Conservation (phyloP, 805 yeast genomes). For the Metschnikowia matae region DNA sequence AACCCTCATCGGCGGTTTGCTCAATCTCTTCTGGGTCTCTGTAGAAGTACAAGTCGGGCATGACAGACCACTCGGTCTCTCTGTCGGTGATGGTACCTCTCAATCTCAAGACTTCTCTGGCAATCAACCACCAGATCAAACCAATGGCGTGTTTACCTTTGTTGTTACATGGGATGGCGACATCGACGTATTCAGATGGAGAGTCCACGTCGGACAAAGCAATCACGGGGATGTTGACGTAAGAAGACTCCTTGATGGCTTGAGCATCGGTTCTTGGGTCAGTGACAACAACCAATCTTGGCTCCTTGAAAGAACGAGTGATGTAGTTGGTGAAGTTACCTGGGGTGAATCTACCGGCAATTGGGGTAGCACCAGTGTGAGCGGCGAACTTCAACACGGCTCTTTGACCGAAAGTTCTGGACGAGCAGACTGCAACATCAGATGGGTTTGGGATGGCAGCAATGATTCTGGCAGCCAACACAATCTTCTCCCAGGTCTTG, state of each 20-base stretch:
- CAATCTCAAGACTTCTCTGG: conserved; percentile 99
- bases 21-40: conserved; percentile 99
- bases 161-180: conserved; percentile 99
- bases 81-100: conserved; percentile 97
- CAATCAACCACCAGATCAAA: conserved; percentile 98
- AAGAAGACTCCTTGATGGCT: conserved; percentile 99
- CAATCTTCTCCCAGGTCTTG: conserved; percentile 99
- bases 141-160: conserved; percentile 99
- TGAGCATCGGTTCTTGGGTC: conserved; percentile 99
- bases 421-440: conserved; percentile 97
- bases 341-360: conserved; percentile 99
- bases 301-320: conserved; percentile 99
- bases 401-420: conserved; percentile 99
- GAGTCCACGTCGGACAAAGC: conserved; percentile 99
- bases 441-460: conserved; percentile 99
- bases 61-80: conserved; percentile 95
- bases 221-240: conserved; percentile 99
- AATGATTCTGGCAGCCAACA: conserved; percentile 98
- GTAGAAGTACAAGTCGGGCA: conserved; percentile 99
- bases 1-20: conserved; percentile 55
- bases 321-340: conserved; percentile 99
- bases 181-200: conserved; percentile 96
- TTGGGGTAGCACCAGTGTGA: conserved; percentile 99
- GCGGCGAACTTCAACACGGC: conserved; percentile 99
- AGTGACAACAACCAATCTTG: conserved; percentile 98